Base-by-base conservation (phyloP, 1,139 yeast genomes). In the Saccharomyces uvarum region DNA sequence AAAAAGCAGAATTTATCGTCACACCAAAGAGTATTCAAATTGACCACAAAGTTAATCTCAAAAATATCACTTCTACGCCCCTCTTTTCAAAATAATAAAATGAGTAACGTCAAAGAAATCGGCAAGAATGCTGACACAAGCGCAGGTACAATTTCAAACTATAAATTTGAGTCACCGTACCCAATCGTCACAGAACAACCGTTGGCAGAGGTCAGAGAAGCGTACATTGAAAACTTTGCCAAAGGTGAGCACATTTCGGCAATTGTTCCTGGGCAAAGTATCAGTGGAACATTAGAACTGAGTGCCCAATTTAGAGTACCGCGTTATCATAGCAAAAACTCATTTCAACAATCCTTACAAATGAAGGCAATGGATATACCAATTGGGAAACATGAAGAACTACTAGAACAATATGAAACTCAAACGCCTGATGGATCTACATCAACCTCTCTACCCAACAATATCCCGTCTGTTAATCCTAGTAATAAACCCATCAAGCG, bases 1-100 rank as follows among this genome's bases (percentile, higher is more conserved):
- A 75, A 77, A 54, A 82, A 79, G 48, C 81, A 82, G 60, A 88
- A 88, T 1, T 75, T 77, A 53, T 73, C 76, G 0, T 75, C 75
- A 28, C 71, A 70, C 49, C 79, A 77, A 56, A 73, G 77, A 19
- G 81, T 77, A 4, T 75, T 72, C 50, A 60, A 56, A 50, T 56
- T 65, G 7, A 54, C 65, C 27, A 49, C 51, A 3, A 60, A 59
- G 46, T 33, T 64, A n/a, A 41, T 62, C 3, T 32, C 53, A 3
- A 42, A 56, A 16, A 51, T 66, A 6, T 48, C 50, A 21, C 49
- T 48, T n/a, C 49, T 68, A 44, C 61, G 63, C 31, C 69, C 69
- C 2, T 44, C 58, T n/a, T 28, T 53, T 1, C 50, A 53, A 16
- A 31, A 52, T 13, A n/a, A 32, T 9, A 26, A 32, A 21, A 48